Evolutionary conservation across 2,329 filamentous ascomycete genomes (phyloP).

Genomic region (Talaromyces sp.): DNA sequence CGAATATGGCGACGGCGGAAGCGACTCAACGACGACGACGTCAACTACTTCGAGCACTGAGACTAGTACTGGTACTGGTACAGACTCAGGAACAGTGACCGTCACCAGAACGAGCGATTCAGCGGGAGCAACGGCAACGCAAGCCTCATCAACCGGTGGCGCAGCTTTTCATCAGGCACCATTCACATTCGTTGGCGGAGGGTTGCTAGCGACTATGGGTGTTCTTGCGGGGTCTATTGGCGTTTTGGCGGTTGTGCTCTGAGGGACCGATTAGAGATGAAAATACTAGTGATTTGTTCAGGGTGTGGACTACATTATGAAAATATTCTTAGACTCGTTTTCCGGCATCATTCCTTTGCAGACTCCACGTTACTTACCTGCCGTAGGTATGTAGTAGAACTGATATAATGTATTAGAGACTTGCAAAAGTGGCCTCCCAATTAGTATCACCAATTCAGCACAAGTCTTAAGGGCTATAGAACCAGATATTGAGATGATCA

Average conservation of each 20-base stretch:
- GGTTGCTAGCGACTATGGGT: background rate
- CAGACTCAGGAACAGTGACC: background rate
- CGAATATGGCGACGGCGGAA: conserved; percentile 9
- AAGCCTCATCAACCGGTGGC: conserved; percentile 10
- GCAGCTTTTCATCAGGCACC: background rate
- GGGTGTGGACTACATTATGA: background rate
- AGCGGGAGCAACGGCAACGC: conserved; percentile 8
- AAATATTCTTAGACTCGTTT: background rate
- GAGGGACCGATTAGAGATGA: background rate
- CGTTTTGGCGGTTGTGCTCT: conserved; percentile 8
- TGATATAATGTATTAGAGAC: background rate
- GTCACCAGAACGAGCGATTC: background rate
- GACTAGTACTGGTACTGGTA: background rate
- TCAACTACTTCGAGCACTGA: background rate
- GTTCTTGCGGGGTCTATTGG: conserved; percentile 6
- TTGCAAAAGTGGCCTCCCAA: background rate
- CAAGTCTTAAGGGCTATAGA: background rate
- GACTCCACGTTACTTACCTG: background rate
- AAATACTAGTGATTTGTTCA: background rate
- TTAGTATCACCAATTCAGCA: background rate
- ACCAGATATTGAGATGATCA: background rate
- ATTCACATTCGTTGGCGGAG: background rate
- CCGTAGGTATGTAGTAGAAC: background rate
- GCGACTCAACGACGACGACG: conserved; percentile 2
- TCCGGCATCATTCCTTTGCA: background rate